phyloP scores from a whole-genome alignment of 208 protist species.

The Leishmania turanica region DNA sequence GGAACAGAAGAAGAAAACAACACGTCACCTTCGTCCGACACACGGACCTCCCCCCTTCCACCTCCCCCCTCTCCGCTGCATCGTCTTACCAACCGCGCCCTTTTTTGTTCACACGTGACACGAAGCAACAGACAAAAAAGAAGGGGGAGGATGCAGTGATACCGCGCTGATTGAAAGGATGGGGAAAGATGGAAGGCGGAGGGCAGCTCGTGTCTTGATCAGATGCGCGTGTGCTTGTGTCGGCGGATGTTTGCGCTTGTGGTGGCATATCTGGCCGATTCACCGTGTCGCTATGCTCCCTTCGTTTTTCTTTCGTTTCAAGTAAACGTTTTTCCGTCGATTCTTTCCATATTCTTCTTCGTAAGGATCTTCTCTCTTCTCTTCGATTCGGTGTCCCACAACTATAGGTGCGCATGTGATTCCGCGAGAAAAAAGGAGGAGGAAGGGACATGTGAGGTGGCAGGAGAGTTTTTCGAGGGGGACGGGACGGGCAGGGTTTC shows the following conservation, averaged over 20 bases:
- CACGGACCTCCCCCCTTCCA: background rate
- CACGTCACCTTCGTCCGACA: background rate
- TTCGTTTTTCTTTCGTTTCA: background rate
- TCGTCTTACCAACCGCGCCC: background rate
- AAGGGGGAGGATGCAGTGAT: background rate
- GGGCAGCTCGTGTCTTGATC: background rate
- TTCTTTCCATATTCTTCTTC: background rate
- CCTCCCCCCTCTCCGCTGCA: background rate
- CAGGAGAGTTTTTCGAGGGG: background rate
- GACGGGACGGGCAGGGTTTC: background rate
- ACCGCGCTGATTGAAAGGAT: background rate
- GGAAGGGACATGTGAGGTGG: background rate
- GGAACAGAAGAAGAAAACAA: background rate
- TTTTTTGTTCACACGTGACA: background rate
- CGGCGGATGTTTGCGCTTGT: background rate
- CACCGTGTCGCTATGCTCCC: background rate
- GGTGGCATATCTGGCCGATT: background rate
- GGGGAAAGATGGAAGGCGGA: background rate
- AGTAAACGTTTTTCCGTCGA: background rate
- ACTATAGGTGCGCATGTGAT: background rate
- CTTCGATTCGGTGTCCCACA: background rate
- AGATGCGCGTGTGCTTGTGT: background rate
- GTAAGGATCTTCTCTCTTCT: background rate
- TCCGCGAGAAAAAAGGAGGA: background rate
- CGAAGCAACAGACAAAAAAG: too few species aligned